Percentiles rank a stretch among this genome's conserved stretches.
Evolutionary conservation across 441 rosid genomes (phyloP).

Genomic region (Gossypium aridum): DNA sequence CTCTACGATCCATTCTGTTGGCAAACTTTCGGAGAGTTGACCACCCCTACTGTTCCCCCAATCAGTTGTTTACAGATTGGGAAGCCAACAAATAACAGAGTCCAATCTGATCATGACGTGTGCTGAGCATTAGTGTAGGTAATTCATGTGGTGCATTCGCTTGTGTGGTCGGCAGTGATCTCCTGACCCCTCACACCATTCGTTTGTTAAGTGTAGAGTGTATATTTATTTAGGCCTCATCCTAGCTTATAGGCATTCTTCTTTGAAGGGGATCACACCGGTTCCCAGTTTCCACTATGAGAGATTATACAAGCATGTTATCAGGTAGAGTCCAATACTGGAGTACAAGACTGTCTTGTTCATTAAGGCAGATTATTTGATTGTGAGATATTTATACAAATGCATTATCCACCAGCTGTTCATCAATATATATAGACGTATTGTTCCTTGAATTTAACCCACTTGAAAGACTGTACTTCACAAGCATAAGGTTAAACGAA

Average conservation of each 20-base stretch:
- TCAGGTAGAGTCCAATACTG: slow-evolving; percentile 18
- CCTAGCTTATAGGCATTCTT: slow-evolving; percentile 20
- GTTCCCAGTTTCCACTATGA: slow-evolving; percentile 14
- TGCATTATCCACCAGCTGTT: slow-evolving; percentile 22
- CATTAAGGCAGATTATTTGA: slow-evolving; percentile 19
- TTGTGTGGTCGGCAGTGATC: slow-evolving; percentile 43
- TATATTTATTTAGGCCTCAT: slow-evolving; percentile 16
- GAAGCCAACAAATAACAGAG: slow-evolving; percentile 57
- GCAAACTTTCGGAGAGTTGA: slow-evolving; percentile 80
- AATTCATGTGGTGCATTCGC: slow-evolving; percentile 34
- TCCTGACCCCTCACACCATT: slow-evolving; percentile 50
- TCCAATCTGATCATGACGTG: slow-evolving; percentile 45
- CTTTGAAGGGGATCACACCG: slow-evolving; percentile 7
- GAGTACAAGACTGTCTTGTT: slow-evolving; percentile 23
- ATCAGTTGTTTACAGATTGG: slow-evolving; percentile 70
- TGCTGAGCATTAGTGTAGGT: slow-evolving; percentile 41
- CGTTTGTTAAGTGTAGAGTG: slow-evolving; percentile 18
- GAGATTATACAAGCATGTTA: slow-evolving; percentile 17
- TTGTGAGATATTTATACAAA: slow-evolving; percentile 17
- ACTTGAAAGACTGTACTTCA: neutral
- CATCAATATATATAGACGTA: slow-evolving; percentile 13
- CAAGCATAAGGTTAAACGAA: too few species aligned
- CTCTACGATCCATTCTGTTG: slow-evolving; percentile 71
- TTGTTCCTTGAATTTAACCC: neutral
- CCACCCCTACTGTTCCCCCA: slow-evolving; percentile 70